These are phyloP conservation scores for Geotrichum siamense DNA, from an alignment of 1,139 yeast species.

Conservation along the genomic window DNA sequence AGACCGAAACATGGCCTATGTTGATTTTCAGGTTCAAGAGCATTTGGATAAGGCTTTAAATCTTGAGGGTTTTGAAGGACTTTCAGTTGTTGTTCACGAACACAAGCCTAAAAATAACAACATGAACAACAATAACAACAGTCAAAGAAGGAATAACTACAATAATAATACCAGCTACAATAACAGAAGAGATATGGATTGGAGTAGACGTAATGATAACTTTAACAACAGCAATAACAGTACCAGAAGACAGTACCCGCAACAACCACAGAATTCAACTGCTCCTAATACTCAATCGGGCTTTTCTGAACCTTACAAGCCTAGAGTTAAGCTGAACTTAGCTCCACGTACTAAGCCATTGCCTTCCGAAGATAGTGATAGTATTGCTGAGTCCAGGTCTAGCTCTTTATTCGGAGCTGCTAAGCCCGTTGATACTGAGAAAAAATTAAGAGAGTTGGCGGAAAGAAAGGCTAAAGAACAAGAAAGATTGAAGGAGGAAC, in stretches of 20 bases:
- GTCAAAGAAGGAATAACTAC: background rate
- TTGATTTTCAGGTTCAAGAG: slow-evolving; percentile 20
- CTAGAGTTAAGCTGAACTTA: slow-evolving; percentile 27
- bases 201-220: slow-evolving; percentile 6
- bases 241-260: slow-evolving; percentile 3
- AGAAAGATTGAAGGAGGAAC: slow-evolving; percentile 25
- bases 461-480: slow-evolving; percentile 28
- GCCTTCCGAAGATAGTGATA: slow-evolving; percentile 22
- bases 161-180: background rate
- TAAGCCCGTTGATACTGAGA: slow-evolving; percentile 37
- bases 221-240: slow-evolving; percentile 4
- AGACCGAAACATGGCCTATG: slow-evolving; percentile 6
- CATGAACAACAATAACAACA: background rate
- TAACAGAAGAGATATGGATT: slow-evolving; percentile 6
- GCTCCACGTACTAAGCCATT: slow-evolving; percentile 29
- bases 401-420: slow-evolving; percentile 34
- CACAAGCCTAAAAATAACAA: slow-evolving; percentile 5
- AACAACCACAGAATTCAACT: slow-evolving; percentile 5
- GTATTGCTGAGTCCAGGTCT: slow-evolving; percentile 23
- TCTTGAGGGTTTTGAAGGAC: slow-evolving; percentile 41
- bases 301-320: slow-evolving; percentile 16
- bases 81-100: slow-evolving; percentile 4
- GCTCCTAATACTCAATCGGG: slow-evolving; percentile 9
- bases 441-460: slow-evolving; percentile 29
- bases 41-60: slow-evolving; percentile 42